Evolutionary conservation across 2,329 filamentous ascomycete genomes (phyloP), one percentile per base, ranked within the genome.

Genomic region (Dendrostoma leiphaemia): DNA sequence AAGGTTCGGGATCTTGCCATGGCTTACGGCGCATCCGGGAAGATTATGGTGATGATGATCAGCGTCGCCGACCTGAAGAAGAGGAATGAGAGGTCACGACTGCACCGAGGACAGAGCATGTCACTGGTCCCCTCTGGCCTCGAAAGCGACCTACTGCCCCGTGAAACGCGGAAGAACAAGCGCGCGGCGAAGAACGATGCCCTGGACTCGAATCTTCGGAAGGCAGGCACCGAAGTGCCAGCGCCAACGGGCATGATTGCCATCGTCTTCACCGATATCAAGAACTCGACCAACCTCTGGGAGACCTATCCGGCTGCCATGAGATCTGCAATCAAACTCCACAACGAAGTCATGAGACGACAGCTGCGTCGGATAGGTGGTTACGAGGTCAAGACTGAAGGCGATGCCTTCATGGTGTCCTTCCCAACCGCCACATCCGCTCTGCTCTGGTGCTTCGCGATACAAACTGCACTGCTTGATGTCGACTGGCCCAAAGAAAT

Each of bases 1-100:
- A 96, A 96, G 73, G 81, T 99, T 29, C 86, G 94, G 55, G 94
- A 99, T 73, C 78, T 97, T 51, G 94, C 94, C 38, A 96, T 99
- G 67, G 91, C 93, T 1, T 97, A 97, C 68, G 94, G 94, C 50
- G 90, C 93, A 12, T 92, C 86, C 1, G 88, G 88, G 66, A 99
- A 99, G 74, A 90, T 97, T 60, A 97, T 97, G 92, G 91, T 99
- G 41, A 97, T 97, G 93, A 90, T 99, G 77, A 86, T 99, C 51
- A 93, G 92, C 52, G 89, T 99, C 34, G 87, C 89, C 52, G 92
- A 97, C 66, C 76, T 99, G 51, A 93, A 96, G 73, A 89, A 90
- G 67, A 84, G 91, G 59, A 76, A 80, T 54, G 89, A 95, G 67
- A 83, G 89, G 60, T 89, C 87, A 70, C 86, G 72, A 75, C 73